Percentiles rank a stretch among this genome's conserved stretches.
Conservation (phyloP, 257 asterid genomes). For the Gynochthodes officinalis region DNA sequence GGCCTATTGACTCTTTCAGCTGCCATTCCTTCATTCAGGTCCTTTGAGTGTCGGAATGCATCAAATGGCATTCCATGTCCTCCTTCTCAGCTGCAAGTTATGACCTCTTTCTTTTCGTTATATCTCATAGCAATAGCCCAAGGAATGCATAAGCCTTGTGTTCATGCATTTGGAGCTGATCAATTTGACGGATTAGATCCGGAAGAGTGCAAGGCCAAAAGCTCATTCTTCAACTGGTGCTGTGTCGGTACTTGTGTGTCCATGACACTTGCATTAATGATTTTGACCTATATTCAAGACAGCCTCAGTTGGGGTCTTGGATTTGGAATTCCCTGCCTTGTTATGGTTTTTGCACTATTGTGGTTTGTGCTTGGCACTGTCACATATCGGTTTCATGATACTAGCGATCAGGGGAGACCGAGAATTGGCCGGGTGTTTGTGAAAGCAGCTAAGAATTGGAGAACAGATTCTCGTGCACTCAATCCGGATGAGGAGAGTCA, state of each 20-base stretch:
- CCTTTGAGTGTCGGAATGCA: background rate
- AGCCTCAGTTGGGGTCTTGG: slow-evolving; percentile 32
- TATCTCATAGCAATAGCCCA: slow-evolving; percentile 30
- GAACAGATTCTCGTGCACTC: background rate
- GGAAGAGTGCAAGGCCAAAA: slow-evolving; percentile 30
- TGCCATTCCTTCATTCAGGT: slow-evolving; percentile 6
- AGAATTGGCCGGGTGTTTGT: slow-evolving; percentile 25
- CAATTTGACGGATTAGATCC: slow-evolving; percentile 27
- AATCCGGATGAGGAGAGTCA: slow-evolving; percentile 14
- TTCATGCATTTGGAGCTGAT: slow-evolving; percentile 37
- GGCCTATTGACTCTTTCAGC: slow-evolving; percentile 23
- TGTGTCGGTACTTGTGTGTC: slow-evolving; percentile 23
- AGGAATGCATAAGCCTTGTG: slow-evolving; percentile 35
- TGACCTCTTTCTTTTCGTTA: slow-evolving; percentile 25
- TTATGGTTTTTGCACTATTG: slow-evolving; percentile 24
- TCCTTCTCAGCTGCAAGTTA: slow-evolving; percentile 21
- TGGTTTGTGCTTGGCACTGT: slow-evolving; percentile 24
- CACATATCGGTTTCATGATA: slow-evolving; percentile 19
- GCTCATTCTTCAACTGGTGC: slow-evolving; percentile 36
- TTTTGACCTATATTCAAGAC: slow-evolving; percentile 31
- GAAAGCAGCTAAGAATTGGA: slow-evolving; percentile 24
- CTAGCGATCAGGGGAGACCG: slow-evolving; percentile 15
- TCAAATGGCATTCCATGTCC: slow-evolving; percentile 2
- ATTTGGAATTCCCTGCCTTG: slow-evolving; percentile 33
- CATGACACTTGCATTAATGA: slow-evolving; percentile 4